Evolutionary conservation across 495 filamentous ascomycete species (phyloP).

Genomic region (Aspergillus panamensis): DNA sequence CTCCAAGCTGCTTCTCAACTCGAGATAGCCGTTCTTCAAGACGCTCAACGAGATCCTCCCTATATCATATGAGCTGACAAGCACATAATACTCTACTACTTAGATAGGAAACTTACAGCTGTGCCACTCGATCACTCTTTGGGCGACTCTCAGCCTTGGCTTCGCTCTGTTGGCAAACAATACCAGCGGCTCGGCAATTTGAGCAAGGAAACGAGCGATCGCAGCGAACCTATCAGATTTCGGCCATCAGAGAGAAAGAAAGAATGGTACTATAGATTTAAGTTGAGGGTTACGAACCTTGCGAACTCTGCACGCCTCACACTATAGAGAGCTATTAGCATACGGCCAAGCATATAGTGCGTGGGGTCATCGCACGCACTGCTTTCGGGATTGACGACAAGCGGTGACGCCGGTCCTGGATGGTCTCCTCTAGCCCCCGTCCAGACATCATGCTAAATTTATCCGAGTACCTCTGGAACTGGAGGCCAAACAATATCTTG

Average conservation of each 20-base stretch:
- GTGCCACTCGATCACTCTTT: slow-evolving; percentile 1
- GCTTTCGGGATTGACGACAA: slow-evolving; percentile 11
- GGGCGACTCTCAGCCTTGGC: slow-evolving; percentile 5
- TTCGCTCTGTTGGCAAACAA: slow-evolving; percentile 5
- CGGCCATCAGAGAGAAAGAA: background rate
- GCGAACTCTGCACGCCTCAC: slow-evolving; percentile 10
- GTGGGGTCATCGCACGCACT: background rate
- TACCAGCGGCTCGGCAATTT: background rate
- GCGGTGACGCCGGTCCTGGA: slow-evolving; percentile 8
- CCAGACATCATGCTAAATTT: background rate
- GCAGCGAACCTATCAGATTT: slow-evolving; percentile 9
- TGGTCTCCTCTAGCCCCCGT: slow-evolving; percentile 1
- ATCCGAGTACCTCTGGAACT: background rate
- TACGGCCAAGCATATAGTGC: background rate
- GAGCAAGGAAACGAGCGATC: slow-evolving; percentile 5
- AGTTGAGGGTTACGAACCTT: background rate
- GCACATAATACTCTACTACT: background rate
- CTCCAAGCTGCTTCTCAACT: slow-evolving; percentile 1
- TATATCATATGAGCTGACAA: background rate
- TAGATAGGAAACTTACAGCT: background rate
- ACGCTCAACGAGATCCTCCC: slow-evolving; percentile 3
- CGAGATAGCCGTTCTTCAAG: background rate
- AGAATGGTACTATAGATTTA: background rate
- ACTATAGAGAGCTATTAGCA: slow-evolving; percentile 1
- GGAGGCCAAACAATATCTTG: background rate